Conservation (phyloP, 805 yeast genomes). For the Maudiozyma serrabonitensis region DNA sequence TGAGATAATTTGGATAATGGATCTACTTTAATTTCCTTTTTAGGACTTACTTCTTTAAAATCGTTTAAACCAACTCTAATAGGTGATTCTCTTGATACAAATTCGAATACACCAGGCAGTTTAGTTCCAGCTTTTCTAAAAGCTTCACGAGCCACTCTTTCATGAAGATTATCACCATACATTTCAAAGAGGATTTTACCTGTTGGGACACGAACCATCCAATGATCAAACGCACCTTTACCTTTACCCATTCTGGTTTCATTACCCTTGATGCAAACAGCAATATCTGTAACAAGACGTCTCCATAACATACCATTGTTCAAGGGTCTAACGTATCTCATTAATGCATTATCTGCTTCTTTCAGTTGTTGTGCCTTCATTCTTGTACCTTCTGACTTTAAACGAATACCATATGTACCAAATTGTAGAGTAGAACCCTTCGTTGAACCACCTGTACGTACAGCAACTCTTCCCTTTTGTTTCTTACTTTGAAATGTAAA, state of each 20-base stretch:
- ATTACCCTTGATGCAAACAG: conserved; percentile 94
- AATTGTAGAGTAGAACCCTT: conserved; percentile 77
- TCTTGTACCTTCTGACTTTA: conserved; percentile 80
- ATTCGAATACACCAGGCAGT: conserved; percentile 86
- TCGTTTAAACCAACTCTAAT: conserved; percentile 64
- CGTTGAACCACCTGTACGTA: conserved; percentile 86
- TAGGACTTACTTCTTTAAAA: conserved; percentile 34
- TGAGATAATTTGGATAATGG: conserved; percentile 43
- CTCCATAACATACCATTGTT: conserved; percentile 58
- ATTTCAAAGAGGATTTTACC: conserved; percentile 89
- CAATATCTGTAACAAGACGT: conserved; percentile 72
- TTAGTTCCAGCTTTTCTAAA: conserved; percentile 83
- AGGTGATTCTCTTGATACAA: conserved; percentile 52
- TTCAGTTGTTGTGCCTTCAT: conserved; percentile 78
- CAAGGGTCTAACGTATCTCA: conserved; percentile 73
- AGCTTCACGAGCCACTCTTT: conserved; percentile 82
- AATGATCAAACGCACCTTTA: conserved; percentile 93
- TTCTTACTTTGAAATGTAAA: conserved; percentile 53
- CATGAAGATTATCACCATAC: conserved; percentile 66
- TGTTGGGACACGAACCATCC: conserved; percentile 95
- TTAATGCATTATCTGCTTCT: conserved; percentile 81
- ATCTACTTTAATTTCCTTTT: conserved; percentile 28
- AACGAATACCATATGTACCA: conserved; percentile 79
- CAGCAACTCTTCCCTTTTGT: conserved; percentile 90
- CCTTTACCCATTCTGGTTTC: conserved; percentile 99